These are phyloP conservation scores for Camellia lanceoleosa DNA, from an alignment of 148 eudicot species.

Conservation along the genomic window DNA sequence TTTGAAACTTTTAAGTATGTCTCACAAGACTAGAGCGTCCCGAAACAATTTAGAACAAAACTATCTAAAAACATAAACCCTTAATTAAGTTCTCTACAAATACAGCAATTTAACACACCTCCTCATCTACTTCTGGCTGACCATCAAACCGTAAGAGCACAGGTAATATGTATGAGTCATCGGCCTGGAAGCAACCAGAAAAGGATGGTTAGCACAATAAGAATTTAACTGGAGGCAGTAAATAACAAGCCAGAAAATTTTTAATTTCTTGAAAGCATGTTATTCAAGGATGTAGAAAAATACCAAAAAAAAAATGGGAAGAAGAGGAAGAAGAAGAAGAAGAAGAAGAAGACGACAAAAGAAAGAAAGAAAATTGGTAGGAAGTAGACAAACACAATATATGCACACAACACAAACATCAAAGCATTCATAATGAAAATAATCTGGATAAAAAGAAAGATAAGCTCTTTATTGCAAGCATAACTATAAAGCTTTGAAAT, in stretches of 20 bases:
- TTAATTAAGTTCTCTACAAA: neutral
- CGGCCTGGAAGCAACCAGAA: conserved; percentile 44
- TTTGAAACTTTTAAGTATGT: neutral
- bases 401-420: neutral
- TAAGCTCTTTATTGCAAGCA: neutral
- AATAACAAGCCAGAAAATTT: neutral
- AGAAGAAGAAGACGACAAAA: no score
- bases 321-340: no score
- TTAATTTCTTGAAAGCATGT: neutral
- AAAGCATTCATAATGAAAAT: neutral
- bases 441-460: neutral
- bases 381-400: neutral
- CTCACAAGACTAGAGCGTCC: neutral
- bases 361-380: neutral
- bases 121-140: conserved; percentile 90
- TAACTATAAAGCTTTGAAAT: neutral
- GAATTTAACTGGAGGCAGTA: neutral
- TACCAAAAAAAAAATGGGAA: no score
- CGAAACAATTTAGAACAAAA: neutral
- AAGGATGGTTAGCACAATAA: conserved; percentile 3
- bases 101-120: conserved; percentile 46
- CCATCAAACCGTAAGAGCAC: conserved; percentile 91
- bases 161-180: conserved; percentile 88
- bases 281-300: neutral
- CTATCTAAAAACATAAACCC: conserved; percentile 8